These are phyloP conservation scores for Coemansia sp. DNA, from an alignment of 192 early-diverging fungal genomes.

Conservation along the genomic window DNA sequence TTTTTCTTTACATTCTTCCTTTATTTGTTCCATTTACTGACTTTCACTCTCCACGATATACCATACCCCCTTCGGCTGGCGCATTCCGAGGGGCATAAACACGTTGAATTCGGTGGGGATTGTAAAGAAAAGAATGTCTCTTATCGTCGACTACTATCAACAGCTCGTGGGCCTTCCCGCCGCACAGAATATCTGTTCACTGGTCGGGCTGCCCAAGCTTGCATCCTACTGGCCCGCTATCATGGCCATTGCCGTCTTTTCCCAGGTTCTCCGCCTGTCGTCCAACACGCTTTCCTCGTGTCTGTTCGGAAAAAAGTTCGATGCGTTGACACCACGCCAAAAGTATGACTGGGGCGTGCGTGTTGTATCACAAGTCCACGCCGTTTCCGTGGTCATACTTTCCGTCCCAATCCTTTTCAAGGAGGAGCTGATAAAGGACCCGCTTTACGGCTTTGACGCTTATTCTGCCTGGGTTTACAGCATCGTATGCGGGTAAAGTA, in stretches of 20 bases:
- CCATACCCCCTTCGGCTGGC: neutral
- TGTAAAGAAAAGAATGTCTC: slow-evolving; percentile 22
- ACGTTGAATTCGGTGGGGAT: neutral
- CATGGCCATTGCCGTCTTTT: slow-evolving; percentile 55
- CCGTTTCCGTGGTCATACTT: slow-evolving; percentile 65
- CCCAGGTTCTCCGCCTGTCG: slow-evolving; percentile 59
- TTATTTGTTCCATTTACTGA: neutral
- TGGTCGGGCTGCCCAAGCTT: slow-evolving; percentile 62
- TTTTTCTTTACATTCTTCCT: neutral
- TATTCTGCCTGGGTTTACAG: slow-evolving; percentile 77
- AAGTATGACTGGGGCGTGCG: slow-evolving; percentile 77
- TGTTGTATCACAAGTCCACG: slow-evolving; percentile 79
- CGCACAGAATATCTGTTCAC: slow-evolving; percentile 52
- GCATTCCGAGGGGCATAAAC: neutral
- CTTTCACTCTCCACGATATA: neutral
- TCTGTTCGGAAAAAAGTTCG: slow-evolving; percentile 71
- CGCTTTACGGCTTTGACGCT: slow-evolving; percentile 68
- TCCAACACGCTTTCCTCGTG: slow-evolving; percentile 65
- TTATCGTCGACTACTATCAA: slow-evolving; percentile 35
- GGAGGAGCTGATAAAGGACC: slow-evolving; percentile 64
- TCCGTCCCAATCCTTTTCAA: slow-evolving; percentile 72
- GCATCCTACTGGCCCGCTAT: slow-evolving; percentile 69
- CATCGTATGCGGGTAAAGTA: slow-evolving; percentile 77
- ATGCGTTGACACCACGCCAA: slow-evolving; percentile 59
- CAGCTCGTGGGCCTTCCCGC: slow-evolving; percentile 43